Percentiles rank a stretch among this genome's conserved stretches.
phyloP scores from a whole-genome alignment of 345 rosid species.

The Geranium brycei region DNA sequence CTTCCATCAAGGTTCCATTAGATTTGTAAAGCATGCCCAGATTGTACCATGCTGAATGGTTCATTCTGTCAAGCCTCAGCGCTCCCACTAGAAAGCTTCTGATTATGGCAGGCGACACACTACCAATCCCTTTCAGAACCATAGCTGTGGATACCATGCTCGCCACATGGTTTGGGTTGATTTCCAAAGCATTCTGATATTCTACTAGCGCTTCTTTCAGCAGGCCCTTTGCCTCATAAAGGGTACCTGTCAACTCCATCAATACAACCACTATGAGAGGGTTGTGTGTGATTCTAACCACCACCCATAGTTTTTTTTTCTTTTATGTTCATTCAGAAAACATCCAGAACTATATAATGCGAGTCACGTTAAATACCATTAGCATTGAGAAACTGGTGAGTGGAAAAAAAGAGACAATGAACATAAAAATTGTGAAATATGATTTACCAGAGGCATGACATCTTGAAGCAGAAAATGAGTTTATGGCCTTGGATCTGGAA shows the following conservation, averaged over 20 bases:
- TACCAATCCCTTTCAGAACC: constrained; percentile 29
- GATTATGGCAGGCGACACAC: constrained; percentile 23
- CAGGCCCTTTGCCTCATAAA: constrained; percentile 37
- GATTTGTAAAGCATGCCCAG: constrained; percentile 46
- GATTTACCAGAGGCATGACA: constrained; percentile 41
- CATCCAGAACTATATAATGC: no score
- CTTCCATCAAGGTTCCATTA: constrained; percentile 38
- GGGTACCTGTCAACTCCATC: constrained; percentile 29
- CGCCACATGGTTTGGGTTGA: constrained; percentile 50
- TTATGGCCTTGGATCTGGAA: constrained; percentile 51
- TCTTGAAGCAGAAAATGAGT: constrained; percentile 37
- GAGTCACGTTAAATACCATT: no score
- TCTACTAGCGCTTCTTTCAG: constrained; percentile 47
- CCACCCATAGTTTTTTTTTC: no score
- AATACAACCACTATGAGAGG: no score
- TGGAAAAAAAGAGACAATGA: not conserved
- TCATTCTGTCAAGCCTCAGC: constrained; percentile 42
- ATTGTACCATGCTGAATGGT: constrained; percentile 60
- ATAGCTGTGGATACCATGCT: constrained; percentile 56
- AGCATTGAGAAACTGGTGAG: no score
- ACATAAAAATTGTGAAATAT: not conserved
- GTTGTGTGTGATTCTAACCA: no score
- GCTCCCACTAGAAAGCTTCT: constrained; percentile 67
- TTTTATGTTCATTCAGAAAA: no score
- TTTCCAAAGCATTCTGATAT: constrained; percentile 36